A percentile compares a stretch with the other conserved stretches of the same genome.
These are phyloP conservation scores for Cryptococcus floricola DNA, from an alignment of 1,284 basidiomycete genomes.

Conservation along the genomic window DNA sequence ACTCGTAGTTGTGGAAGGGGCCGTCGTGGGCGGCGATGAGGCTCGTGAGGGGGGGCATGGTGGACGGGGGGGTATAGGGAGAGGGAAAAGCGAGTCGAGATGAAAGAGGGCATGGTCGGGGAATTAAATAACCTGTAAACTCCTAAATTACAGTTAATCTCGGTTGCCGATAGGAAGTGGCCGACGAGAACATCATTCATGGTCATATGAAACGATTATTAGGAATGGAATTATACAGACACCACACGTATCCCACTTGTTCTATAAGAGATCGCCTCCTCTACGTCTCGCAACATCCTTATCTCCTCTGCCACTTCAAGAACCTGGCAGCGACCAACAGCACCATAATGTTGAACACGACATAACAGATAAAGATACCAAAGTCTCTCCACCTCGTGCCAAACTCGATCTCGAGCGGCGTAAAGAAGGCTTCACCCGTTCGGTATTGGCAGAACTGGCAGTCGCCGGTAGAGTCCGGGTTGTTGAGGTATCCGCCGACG, in stretches of 20 bases:
- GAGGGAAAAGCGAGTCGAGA: not conserved
- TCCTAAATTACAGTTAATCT: no score
- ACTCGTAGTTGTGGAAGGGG: conserved; percentile 85
- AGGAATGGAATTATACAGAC: no score
- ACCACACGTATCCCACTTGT: no score
- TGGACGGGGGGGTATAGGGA: not conserved
- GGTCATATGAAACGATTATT: no score
- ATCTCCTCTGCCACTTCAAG: conserved; percentile 50
- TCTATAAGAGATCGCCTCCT: no score
- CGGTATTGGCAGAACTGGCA: conserved; percentile 48
- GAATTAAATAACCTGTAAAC: no score
- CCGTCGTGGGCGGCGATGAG: conserved; percentile 13
- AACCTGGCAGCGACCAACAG: conserved; percentile 71
- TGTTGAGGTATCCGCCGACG: conserved; percentile 74
- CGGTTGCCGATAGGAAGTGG: no score
- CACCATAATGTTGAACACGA: conserved; percentile 66
- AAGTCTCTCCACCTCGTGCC: conserved; percentile 66
- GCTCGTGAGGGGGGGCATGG: conserved; percentile 16
- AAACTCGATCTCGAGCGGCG: conserved; percentile 62
- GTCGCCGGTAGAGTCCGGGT: conserved; percentile 52
- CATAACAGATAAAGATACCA: conserved; percentile 57
- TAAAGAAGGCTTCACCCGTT: conserved; percentile 32
- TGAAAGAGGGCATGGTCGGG: not conserved
- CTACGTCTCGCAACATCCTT: not conserved
- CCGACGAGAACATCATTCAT: no score